Conservation (phyloP, 202 grass and related monocot genomes). For the Brachypodium distachyon region DNA sequence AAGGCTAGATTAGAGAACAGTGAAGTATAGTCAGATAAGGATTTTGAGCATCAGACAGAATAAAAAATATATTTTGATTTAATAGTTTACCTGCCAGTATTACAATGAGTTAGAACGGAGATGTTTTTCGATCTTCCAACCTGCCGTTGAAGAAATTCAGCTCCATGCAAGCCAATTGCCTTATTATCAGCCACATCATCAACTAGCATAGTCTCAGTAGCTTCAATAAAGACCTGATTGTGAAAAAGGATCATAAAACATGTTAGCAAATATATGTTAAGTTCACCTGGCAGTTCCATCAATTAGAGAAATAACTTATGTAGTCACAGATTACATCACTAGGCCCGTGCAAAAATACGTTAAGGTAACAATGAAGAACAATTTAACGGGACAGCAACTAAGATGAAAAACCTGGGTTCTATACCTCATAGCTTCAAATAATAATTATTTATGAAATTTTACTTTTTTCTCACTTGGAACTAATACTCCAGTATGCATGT, state of each 20-base stretch:
- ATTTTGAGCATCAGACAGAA: neutral
- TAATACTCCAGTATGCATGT: neutral
- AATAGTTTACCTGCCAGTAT: conserved; percentile 75
- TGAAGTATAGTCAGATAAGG: neutral
- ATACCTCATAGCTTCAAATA: neutral
- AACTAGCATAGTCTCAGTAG: conserved; percentile 78
- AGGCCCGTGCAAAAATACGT: neutral
- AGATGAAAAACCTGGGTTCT: neutral
- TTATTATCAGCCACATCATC: conserved; percentile 94
- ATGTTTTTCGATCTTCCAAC: conserved; percentile 40
- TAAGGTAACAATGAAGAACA: neutral
- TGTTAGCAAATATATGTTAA: neutral
- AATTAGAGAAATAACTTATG: neutral
- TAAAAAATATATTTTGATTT: neutral
- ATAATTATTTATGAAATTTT: neutral
- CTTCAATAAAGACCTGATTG: conserved; percentile 66
- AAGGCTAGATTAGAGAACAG: conserved; percentile 40
- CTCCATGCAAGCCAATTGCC: conserved; percentile 86
- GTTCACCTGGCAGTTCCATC: neutral
- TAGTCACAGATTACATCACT: neutral
- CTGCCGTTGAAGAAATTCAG: conserved; percentile 50
- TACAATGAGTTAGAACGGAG: conserved; percentile 83
- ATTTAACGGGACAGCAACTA: neutral
- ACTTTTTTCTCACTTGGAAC: neutral
- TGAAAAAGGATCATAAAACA: neutral